Conservation (phyloP, 2,329 filamentous ascomycete species). For the Aureobasidium sp. region DNA sequence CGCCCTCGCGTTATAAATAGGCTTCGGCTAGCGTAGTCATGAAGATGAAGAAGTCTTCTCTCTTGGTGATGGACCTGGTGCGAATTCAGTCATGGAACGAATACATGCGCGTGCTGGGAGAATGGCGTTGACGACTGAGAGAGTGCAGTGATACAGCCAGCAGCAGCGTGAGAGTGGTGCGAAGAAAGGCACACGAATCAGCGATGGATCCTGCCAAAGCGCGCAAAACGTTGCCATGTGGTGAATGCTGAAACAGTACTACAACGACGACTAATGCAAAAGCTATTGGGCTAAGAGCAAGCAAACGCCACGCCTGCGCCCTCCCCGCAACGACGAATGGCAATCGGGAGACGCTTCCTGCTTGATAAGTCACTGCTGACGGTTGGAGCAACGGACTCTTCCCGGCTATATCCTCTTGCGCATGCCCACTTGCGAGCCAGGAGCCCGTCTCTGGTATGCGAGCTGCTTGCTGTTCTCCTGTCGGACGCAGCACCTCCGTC, state of each 20-base stretch:
- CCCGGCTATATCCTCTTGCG: slow-evolving; percentile 10
- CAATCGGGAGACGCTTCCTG: slow-evolving; percentile 1
- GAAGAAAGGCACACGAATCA: neutral
- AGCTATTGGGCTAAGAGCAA: slow-evolving; percentile 10
- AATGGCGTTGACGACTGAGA: neutral
- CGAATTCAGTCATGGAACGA: neutral
- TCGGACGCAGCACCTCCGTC: slow-evolving; percentile 3
- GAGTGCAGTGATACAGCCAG: neutral
- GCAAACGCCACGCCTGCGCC: slow-evolving; percentile 12
- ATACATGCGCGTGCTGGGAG: neutral
- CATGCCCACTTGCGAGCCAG: neutral
- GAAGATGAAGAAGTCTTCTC: neutral
- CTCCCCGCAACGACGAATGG: slow-evolving; percentile 1
- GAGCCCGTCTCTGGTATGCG: neutral
- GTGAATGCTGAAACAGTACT: slow-evolving; percentile 12
- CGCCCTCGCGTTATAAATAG: slow-evolving; percentile 1
- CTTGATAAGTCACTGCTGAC: slow-evolving; percentile 5
- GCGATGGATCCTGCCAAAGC: neutral
- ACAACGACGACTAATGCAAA: slow-evolving; percentile 14
- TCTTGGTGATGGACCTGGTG: neutral
- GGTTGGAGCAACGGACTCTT: slow-evolving; percentile 8
- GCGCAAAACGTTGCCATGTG: slow-evolving; percentile 9
- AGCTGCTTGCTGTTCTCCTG: neutral
- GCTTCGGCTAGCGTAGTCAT: slow-evolving; percentile 1
- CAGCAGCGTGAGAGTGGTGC: neutral